Evolutionary conservation across 371 early-diverging fungal species (phyloP), one percentile per base, ranked within the genome.

Genomic region (Cokeromyces recurvatus): DNA sequence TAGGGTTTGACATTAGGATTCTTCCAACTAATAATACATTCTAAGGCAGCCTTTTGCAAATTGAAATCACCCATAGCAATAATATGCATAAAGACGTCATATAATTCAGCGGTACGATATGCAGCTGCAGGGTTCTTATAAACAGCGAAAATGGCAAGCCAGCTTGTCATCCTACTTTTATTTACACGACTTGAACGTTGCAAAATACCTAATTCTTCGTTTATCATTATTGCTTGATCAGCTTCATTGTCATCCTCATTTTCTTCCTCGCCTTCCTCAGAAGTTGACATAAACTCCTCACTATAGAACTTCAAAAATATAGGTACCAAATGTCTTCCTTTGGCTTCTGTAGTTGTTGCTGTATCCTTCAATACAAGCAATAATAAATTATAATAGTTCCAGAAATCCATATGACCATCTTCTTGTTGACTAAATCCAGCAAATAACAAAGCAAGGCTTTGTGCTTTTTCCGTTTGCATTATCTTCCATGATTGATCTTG

Each of bases 21-120:
- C 49, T 83, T 85, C 89, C 91, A 96, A 0, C 86, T 77, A 29
- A 87, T 70, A 24, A 96, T 22, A 57, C 94, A 92, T 42, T 87
- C 88, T 6, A 97, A 70, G 4, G 94, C 90, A 4, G 77, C 64
- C 17, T 71, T 57, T 70, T 98, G 98, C 3, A 93, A 49, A 31
- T 79, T 74, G 10, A 67, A 62, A 59, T 95, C 95, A 49, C 90
- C 91, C 21, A 84, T 86, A 14, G 82, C 66, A 27, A 98, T 74
- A 35, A 96, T 64, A 12, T 81, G 75, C 57, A 91, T 61, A 46
- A 82, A 89, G 14, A 82, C 64, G 10, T 57, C 57, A 48, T 85
- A 73, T 23, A 95, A 51, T 8, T 81, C 68, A 6, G 51, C 53
- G 3, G 71, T 58, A 42, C 77, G 73, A 49, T 69, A 70, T 12